Base-by-base conservation (phyloP, 139 green algal genomes). In the Chlamydomonas incerta region DNA sequence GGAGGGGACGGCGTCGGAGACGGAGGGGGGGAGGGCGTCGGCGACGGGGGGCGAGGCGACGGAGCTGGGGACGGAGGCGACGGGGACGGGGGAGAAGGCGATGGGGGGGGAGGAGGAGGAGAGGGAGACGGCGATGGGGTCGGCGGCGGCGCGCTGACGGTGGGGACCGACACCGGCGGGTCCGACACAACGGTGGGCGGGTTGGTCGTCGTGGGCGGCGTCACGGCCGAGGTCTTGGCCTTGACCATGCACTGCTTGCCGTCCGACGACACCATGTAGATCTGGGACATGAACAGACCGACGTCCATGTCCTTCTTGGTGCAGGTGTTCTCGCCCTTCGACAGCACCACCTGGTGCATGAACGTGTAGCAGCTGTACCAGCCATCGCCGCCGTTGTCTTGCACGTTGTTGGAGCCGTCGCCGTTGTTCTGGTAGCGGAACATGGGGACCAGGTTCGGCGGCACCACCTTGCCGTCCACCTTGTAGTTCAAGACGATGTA, bases 381-480 rank as follows among this genome's bases (percentile, higher is more conserved):
- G 31, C 79, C 79, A 33, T 85, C 79, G 9, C 79, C 79, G 20
- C 79, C 79, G 66, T 85, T 85, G 31, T 85, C 79, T 47, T 85
- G 66, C 2, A 76, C 69, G 47, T 85, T 85, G 79, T 85, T 85
- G 65, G 79, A 85, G 66, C 79, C 79, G 34, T 85, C 79, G 15
- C 79, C 79, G 66, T 85, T 85, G 79, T 85, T 85, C 66, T 85
- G 80, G 80, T 86, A 86, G 33, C 80, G 71, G 34, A 52, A 86
- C 68, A 86, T 86, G 33, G 80, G 68, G 8, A 50, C 8, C 6
- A 8, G 5, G 41, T 5, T 50, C 6, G 41, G 41, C 5, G 41
- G 5, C 1, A 79, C 24, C 20, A 79, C n/a, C 68, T 66, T 34
- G 9, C n/a, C 4, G 23, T 50, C 55, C 13, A n/a, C 57, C 26